Base-by-base conservation (phyloP, 305 asterid species). In the Galium porrigens region DNA sequence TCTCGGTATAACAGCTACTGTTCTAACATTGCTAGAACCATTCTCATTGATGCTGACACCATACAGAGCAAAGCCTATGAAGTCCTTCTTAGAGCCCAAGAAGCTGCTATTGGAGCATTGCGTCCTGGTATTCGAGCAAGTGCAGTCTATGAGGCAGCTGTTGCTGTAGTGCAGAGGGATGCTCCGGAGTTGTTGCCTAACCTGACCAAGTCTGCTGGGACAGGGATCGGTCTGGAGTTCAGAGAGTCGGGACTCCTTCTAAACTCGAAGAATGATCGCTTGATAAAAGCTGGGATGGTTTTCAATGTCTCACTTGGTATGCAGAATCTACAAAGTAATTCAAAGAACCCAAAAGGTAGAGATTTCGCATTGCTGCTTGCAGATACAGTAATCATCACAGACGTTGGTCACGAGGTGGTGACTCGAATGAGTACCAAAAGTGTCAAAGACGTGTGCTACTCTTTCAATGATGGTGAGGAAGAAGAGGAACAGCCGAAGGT, bases 181-280 rank as follows among this genome's bases (percentile, higher is more conserved):
- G 89, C 91, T 46, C 94, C 95, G 32, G 87, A 88, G 52, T 70
- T 82, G 52, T 67, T 72, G 22, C 80, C 78, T 11, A 75, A 79
- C 76, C 71, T 88, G 58, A 80, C 88, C 15, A 85, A 84, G 73
- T 78, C 94, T 64, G 90, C 87, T 41, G 95, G 95, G 66, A 81
- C 94, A 6, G 90, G 95, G 66, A 87, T 87, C 30, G 95, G 95
- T 39, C 75, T 87, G 17, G 95, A 87, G 80, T 87, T 87, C 49
- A 94, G 95, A 18, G 95, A 85, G 70, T 78, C 90, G 10, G 83
- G 86, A 64, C 68, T 85, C 70, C 64, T 46, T 70, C 79, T 87
- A 14, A 85, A 82, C 75, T 74, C 74, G 1, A 87, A 81, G 72
- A 85, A 84, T 70, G 90, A 84, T 39, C 75, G 77, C 54, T 18